Percentiles rank a stretch among this genome's conserved stretches.
These are phyloP conservation scores for Ciborinia camelliae DNA, from an alignment of 2,329 filamentous ascomycete genomes.

Conservation along the genomic window DNA sequence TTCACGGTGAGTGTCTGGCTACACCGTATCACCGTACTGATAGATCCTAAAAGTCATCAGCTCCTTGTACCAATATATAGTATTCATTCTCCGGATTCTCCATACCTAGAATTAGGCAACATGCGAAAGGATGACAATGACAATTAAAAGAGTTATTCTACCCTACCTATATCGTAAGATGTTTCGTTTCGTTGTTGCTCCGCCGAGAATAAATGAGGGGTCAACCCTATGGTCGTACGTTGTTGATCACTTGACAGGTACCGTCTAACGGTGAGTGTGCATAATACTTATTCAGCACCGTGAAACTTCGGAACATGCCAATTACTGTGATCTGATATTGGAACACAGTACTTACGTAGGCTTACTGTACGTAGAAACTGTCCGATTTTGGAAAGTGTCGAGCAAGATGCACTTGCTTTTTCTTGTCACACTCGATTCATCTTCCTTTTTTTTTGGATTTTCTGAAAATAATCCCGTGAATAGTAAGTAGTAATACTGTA, in stretches of 20 bases:
- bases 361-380: neutral
- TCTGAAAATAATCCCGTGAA: neutral
- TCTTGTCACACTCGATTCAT: neutral
- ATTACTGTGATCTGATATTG: neutral
- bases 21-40: neutral
- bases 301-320: neutral
- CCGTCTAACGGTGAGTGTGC: neutral
- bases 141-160: neutral
- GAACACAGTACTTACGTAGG: too few species aligned
- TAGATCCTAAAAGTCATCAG: neutral
- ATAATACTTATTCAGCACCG: neutral
- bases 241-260: neutral
- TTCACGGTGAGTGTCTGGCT: neutral
- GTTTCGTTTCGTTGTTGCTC: neutral
- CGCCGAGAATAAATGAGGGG: neutral
- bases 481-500: too few species aligned
- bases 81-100: neutral
- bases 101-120: neutral
- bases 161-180: neutral
- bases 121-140: neutral
- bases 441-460: neutral
- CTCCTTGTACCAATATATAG: neutral
- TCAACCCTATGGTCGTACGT: neutral
- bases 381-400: neutral
- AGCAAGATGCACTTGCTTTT: neutral